A percentile compares a stretch with the other conserved stretches of the same genome.
These are phyloP conservation scores for Citrullus mucosospermus DNA, from an alignment of 306 rosid species.

Conservation along the genomic window DNA sequence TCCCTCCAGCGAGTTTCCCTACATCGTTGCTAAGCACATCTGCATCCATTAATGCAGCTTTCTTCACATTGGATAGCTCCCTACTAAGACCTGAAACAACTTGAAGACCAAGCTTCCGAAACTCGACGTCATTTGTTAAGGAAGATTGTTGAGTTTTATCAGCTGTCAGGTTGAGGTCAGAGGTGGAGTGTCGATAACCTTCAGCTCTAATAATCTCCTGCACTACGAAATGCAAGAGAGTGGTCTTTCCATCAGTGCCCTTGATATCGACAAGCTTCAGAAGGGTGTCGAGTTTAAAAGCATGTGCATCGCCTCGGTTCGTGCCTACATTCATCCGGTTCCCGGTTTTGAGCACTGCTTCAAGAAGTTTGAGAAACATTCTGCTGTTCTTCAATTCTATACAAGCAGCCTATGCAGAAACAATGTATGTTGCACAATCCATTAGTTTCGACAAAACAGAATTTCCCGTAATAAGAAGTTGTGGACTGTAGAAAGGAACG, in stretches of 20 bases:
- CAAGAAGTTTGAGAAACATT: slow-evolving; percentile 81
- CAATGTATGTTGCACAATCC: slow-evolving; percentile 2
- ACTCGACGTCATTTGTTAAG: slow-evolving; percentile 52
- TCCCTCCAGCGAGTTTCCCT: slow-evolving; percentile 57
- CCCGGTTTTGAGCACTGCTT: slow-evolving; percentile 86
- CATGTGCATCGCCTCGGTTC: slow-evolving; percentile 83
- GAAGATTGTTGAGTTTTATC: slow-evolving; percentile 30
- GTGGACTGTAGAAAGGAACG: background rate
- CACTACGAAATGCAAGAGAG: slow-evolving; percentile 78
- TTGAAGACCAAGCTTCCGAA: slow-evolving; percentile 70
- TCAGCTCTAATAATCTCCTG: slow-evolving; percentile 80
- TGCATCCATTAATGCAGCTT: slow-evolving; percentile 81
- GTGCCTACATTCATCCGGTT: slow-evolving; percentile 93
- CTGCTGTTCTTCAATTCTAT: slow-evolving; percentile 56
- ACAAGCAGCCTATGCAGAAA: slow-evolving; percentile 54
- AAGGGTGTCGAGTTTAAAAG: slow-evolving; percentile 86
- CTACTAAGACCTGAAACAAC: slow-evolving; percentile 78
- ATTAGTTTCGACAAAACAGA: background rate
- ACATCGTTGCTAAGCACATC: slow-evolving; percentile 53
- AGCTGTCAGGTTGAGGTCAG: slow-evolving; percentile 12
- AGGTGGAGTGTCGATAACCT: slow-evolving; percentile 46
- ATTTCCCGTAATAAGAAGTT: background rate
- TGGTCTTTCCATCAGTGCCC: slow-evolving; percentile 76
- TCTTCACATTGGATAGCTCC: slow-evolving; percentile 74
- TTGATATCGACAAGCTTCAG: slow-evolving; percentile 74